Base-by-base conservation (phyloP, 768 basidiomycete species). In the Lentinula detonsa region DNA sequence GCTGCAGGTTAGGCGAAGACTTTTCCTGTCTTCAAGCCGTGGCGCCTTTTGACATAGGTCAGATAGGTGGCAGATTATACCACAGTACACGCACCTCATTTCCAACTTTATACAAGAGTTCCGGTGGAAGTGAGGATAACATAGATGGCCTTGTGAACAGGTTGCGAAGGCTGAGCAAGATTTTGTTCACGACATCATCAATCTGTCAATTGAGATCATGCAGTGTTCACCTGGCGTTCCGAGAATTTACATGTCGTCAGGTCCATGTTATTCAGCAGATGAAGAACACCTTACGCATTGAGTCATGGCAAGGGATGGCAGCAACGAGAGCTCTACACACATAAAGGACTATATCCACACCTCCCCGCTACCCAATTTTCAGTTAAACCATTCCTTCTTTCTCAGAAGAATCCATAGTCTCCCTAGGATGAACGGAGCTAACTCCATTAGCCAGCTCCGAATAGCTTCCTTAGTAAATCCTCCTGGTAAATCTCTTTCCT, bases 1-100 rank as follows among this genome's bases (percentile, higher is more conserved):
- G 42, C 23, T 15, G 37, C 56, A 57, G 7, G 56, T 57, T 11
- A 6, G 6, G 15, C 45, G 56, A 45, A 57, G 56, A 40, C 45
- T 57, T 57, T 57, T 57, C 34, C 45, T 43, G 42, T 57, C 56
- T 33, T 57, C 56, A 33, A 57, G 56, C 16, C 56, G 21, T 10
- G 40, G 13, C 4, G 18, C 31, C 56, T 57, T 34, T n/a, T 11
- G 2, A 5, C 5, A 6, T 6, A 37, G 8, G 53, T 37, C 31
- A 21, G 53, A 33, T 1, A 2, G 35, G 3, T 0, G 21, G n/a
- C 33, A 33, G 18, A 11, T 18, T 8, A 11, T 18, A 34, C 28
- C 5, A 34, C 7, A 15, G 11, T 39, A 40, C 5, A 57, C 21
- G 21, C 28, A 46, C 56, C 42, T 57, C 42, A 21, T 45, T 45